Percentiles rank a stretch among this genome's conserved stretches.
These are phyloP conservation scores for Coemansia linderi DNA, from an alignment of 371 early-diverging fungal species.

Conservation along the genomic window DNA sequence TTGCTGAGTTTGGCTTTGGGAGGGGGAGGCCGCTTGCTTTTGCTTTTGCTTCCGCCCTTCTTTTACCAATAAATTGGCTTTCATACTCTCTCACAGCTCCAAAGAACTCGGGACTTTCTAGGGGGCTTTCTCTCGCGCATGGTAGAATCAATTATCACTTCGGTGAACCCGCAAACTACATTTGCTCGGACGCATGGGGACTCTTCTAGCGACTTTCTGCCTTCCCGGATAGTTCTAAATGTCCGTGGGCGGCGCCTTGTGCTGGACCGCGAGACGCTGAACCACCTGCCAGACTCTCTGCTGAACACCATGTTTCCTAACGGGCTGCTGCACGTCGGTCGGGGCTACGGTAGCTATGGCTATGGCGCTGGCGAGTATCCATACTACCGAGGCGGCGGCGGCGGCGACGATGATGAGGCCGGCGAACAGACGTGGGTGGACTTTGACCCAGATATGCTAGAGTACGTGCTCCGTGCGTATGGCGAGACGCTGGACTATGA, in stretches of 20 bases:
- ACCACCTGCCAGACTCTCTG: slow-evolving; percentile 75
- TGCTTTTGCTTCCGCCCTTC: neutral
- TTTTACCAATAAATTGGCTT: neutral
- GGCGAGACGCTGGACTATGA: slow-evolving; percentile 39
- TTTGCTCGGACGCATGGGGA: slow-evolving; percentile 46
- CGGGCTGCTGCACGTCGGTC: slow-evolving; percentile 66
- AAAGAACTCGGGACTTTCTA: too few species aligned
- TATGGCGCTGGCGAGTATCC: slow-evolving; percentile 35
- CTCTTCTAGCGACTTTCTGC: slow-evolving; percentile 53
- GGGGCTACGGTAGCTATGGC: slow-evolving; percentile 37
- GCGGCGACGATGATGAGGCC: slow-evolving; percentile 59
- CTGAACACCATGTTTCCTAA: slow-evolving; percentile 84
- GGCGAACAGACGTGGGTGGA: slow-evolving; percentile 61
- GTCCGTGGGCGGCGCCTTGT: slow-evolving; percentile 73
- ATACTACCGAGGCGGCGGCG: slow-evolving; percentile 25
- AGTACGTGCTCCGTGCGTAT: slow-evolving; percentile 50
- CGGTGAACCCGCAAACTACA: slow-evolving; percentile 45
- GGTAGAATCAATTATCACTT: slow-evolving; percentile 51
- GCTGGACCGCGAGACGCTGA: slow-evolving; percentile 71
- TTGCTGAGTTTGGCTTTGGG: neutral
- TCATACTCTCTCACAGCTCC: too few species aligned
- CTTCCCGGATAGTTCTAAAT: slow-evolving; percentile 66
- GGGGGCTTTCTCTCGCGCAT: slow-evolving; percentile 6
- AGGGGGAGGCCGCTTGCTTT: neutral
- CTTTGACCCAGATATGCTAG: slow-evolving; percentile 54